Base-by-base conservation (phyloP, 2,329 filamentous ascomycete genomes). In the Colletotrichum zoysiae region DNA sequence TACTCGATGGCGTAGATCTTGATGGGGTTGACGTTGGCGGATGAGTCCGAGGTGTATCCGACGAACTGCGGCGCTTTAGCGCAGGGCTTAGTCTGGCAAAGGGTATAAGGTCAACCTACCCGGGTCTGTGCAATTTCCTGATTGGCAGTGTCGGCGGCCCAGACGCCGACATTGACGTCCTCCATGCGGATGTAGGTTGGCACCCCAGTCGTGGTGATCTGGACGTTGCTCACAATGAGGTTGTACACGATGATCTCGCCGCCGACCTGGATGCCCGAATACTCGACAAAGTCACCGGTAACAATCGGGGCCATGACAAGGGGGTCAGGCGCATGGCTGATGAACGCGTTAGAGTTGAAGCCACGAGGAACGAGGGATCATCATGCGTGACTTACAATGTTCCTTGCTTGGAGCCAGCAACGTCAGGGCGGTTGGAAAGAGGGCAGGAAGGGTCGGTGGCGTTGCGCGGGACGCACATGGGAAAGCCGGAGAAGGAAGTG, bases 381-480 rank as follows among this genome's bases (percentile, higher is more conserved):
- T 6, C 16, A 8, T 18, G 9, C 20, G 30, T 18, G 14, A 58
- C 74, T 65, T 59, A 75, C 74, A 75, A 70, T 14, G 60, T 62
- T 7, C 74, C 74, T 20, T 76, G 74, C 53, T 70, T 75, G 16
- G 46, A 60, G 9, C 57, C 64, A 5, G 65, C 16, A 12, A 74
- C 53, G 68, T 78, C 73, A 74, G 78, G 30, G 75, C 81, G 79
- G 67, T 84, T 84, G 16, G 78, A 78, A 14, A 71, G 56, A 9
- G 81, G 81, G 70, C 83, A 85, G 20, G 78, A 76, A 0, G 76
- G 61, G 53, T 83, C 80, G 44, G 75, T 76, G 18, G 77, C 70
- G 23, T 80, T 81, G 23, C 85, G 79, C 0, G 84, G 84, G n/a
- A 87, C 82, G 66, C 85, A 87, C 84, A 87, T 86, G 2, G 85